Evolutionary conservation across 495 filamentous ascomycete genomes (phyloP).

Genomic region (Antarctomyces pellizariae): DNA sequence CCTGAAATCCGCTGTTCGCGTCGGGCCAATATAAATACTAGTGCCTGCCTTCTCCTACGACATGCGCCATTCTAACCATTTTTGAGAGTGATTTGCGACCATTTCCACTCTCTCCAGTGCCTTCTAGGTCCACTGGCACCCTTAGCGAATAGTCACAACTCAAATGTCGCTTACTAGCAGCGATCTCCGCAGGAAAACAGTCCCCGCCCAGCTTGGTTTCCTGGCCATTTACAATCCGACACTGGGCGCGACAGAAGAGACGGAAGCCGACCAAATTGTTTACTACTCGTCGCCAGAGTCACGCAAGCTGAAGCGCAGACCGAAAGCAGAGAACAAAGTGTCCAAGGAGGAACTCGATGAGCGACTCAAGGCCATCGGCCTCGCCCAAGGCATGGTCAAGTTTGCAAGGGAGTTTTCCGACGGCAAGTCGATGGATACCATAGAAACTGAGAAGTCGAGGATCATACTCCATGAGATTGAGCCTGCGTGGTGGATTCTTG

Average conservation of each 20-base stretch:
- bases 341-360: constrained; percentile 49
- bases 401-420: constrained; percentile 76
- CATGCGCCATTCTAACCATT: too few species aligned
- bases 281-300: constrained; percentile 53
- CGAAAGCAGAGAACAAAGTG: constrained; percentile 17
- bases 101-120: too few species aligned
- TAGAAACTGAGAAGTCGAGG: constrained; percentile 75
- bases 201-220: constrained; percentile 71
- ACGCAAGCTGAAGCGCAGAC: constrained; percentile 11
- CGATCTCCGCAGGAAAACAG: constrained; percentile 8
- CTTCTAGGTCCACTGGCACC: too few species aligned
- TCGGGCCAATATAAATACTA: too few species aligned
- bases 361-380: constrained; percentile 73
- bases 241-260: constrained; percentile 72
- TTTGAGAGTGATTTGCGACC: too few species aligned
- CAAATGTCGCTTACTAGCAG: too few species aligned
- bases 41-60: too few species aligned
- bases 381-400: constrained; percentile 91
- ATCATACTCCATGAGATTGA: constrained; percentile 66
- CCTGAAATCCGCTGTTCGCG: too few species aligned
- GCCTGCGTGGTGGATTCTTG: constrained; percentile 80
- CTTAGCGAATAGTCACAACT: too few species aligned
- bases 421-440: constrained; percentile 48
- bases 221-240: constrained; percentile 87
- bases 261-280: constrained; percentile 69